Conservation (phyloP, 345 rosid genomes). For the Eucalyptus marginata region DNA sequence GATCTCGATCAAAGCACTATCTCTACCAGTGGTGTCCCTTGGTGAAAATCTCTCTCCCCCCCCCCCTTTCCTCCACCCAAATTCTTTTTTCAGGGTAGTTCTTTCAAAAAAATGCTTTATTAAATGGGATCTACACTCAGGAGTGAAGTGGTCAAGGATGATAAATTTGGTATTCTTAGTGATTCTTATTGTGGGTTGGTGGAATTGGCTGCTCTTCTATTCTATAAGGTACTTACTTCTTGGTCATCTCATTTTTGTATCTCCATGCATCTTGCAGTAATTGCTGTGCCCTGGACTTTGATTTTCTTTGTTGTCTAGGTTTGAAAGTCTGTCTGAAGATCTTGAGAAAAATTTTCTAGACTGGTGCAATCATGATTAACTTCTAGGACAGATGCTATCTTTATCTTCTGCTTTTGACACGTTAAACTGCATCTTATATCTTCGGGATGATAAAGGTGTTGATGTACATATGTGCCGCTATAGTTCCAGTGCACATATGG, state of each 20-base stretch:
- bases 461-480: not conserved
- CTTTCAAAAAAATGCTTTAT: not conserved
- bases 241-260: not conserved
- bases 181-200: constrained; percentile 52
- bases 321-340: not conserved
- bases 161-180: constrained; percentile 53
- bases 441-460: not conserved
- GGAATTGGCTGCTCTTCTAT: constrained; percentile 68
- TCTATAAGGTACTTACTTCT: constrained; percentile 54
- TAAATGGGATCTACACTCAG: constrained; percentile 15
- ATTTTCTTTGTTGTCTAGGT: not conserved
- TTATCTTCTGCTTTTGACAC: not conserved
- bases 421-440: not conserved
- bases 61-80: not conserved
- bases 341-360: not conserved
- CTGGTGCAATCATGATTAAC: not conserved
- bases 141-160: constrained; percentile 71
- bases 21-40: constrained; percentile 18
- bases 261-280: not conserved
- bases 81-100: not conserved
- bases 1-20: constrained; percentile 73
- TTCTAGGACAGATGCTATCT: not conserved
- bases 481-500: not conserved
- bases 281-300: not conserved
- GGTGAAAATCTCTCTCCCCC: constrained; percentile 26